Evolutionary conservation across 495 filamentous ascomycete genomes (phyloP).

Genomic region (Neurospora discreta): DNA sequence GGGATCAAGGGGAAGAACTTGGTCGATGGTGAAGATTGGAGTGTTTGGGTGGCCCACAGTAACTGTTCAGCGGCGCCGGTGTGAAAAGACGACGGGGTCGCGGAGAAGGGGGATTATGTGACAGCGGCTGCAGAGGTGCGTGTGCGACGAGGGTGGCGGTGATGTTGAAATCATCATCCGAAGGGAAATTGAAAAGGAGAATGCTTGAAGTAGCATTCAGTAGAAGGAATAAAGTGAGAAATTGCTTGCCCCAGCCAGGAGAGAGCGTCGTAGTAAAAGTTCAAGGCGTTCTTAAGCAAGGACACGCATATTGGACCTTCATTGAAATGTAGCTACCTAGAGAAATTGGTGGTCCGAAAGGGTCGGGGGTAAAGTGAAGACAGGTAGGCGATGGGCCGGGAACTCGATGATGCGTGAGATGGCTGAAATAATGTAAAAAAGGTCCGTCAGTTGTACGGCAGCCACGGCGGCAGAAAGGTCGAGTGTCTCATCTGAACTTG

Average conservation of each 20-base stretch:
- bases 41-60: neutral
- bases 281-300: neutral
- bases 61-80: neutral
- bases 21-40: neutral
- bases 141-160: neutral
- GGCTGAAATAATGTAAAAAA: too few relatives aligned
- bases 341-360: too few relatives aligned
- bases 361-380: too few relatives aligned
- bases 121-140: neutral
- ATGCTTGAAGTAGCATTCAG: neutral
- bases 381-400: too few relatives aligned
- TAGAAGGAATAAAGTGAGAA: neutral
- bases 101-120: neutral
- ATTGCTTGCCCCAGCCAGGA: neutral
- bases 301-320: neutral
- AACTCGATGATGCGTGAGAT: too few relatives aligned
- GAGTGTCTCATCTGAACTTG: too few relatives aligned
- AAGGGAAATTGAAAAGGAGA: neutral
- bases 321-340: too few relatives aligned
- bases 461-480: neutral
- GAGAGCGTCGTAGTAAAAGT: neutral
- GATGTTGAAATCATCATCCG: neutral
- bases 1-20: neutral
- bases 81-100: neutral
- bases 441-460: too few relatives aligned